Evolutionary conservation across 179 eudicot genomes (phyloP), one percentile per base, ranked within the genome.

Genomic region (Carnegiea gigantea): DNA sequence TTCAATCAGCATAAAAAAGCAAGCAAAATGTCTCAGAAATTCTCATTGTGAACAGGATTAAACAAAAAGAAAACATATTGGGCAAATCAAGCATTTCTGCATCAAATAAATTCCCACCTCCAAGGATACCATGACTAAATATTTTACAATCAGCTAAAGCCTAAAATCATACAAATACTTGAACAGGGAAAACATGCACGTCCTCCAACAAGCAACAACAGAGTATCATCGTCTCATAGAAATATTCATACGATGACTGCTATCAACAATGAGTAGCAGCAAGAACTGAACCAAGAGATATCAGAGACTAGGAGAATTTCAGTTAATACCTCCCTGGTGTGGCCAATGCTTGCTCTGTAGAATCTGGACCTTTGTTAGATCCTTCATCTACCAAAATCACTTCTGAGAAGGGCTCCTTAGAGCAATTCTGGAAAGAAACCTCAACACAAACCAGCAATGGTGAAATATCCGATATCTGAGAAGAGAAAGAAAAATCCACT

Each of bases 401-500:
- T 72, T 88, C 90, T n/a, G 91, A 86, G 73, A 92, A 83, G 77
- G 95, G 86, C 83, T 91, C 92, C 36, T 77, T 78, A 28, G 97
- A 91, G 85, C 87, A 84, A 86, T 94, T 96, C 73, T 76, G 89
- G 82, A 96, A 96, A 70, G 89, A 88, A 81, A 91, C 91, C 78
- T 93, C 92, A 51, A 96, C 60, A 86, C 98, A 92, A n/a, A 92
- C 91, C 73, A 93, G 92, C 83, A 88, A 80, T 3, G 88, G 86
- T n/a, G 99, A 90, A 70, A 92, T 77, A 75, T 85, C 87, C 43
- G 99, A 96, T 54, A 89, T 83, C 83, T 94, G 90, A 68, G 95
- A 91, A 12, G 92, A 91, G 83, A 90, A 96, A 30, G 87, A 86
- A 81, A 93, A 96, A 43, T 90, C 91, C 85, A 92, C 94, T 84